Evolutionary conservation across 1,284 basidiomycete species (phyloP).

Genomic region (Cutaneotrichosporon arboriforme): DNA sequence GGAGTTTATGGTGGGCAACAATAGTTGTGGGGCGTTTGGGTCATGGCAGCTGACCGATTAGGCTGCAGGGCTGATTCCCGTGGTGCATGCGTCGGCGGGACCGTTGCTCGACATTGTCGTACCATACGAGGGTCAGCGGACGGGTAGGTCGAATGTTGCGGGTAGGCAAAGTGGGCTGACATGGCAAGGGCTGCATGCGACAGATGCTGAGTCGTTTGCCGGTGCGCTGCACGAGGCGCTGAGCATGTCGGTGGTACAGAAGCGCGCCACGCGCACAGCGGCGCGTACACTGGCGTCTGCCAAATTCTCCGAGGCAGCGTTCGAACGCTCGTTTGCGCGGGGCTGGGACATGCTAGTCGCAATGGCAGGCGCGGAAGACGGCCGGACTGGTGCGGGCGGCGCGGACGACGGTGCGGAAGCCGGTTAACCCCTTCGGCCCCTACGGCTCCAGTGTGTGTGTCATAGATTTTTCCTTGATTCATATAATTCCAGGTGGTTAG

Average conservation of each 20-base stretch:
- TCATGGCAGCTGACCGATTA: no score
- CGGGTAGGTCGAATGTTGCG: slow-evolving; percentile 52
- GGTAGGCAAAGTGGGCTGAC: neutral
- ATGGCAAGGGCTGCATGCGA: slow-evolving; percentile 72
- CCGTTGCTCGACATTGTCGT: slow-evolving; percentile 87
- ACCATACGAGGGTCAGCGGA: slow-evolving; percentile 62
- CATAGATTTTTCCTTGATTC: neutral
- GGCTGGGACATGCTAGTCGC: slow-evolving; percentile 34
- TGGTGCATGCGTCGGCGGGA: slow-evolving; percentile 88
- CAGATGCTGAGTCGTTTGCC: slow-evolving; percentile 63
- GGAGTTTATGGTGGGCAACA: slow-evolving; percentile 77
- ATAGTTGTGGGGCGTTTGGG: no score
- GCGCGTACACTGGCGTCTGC: slow-evolving; percentile 65
- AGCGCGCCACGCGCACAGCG: slow-evolving; percentile 59
- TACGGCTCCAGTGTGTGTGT: neutral
- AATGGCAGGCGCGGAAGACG: neutral
- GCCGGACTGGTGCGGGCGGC: no score
- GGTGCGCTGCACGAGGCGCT: slow-evolving; percentile 63
- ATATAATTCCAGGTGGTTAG: neutral
- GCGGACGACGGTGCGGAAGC: neutral
- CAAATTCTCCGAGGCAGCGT: slow-evolving; percentile 69
- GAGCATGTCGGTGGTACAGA: slow-evolving; percentile 55
- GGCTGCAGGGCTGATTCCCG: slow-evolving; percentile 89
- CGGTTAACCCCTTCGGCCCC: neutral
- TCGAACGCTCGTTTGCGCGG: slow-evolving; percentile 63